These are phyloP conservation scores for Hyphopichia buzzinii DNA, from an alignment of 1,139 yeast genomes.

Conservation along the genomic window DNA sequence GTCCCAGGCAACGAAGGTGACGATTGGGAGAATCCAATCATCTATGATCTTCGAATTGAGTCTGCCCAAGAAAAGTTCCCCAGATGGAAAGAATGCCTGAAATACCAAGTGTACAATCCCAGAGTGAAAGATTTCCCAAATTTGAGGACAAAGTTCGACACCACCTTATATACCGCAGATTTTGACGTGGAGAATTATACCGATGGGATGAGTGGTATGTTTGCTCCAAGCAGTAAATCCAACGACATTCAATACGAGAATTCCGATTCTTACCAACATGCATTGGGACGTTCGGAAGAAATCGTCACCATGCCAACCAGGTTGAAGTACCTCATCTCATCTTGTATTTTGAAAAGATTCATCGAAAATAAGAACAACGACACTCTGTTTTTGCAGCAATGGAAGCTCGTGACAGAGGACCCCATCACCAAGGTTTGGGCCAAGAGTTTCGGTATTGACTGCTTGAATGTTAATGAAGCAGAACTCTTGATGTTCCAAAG, in stretches of 20 bases:
- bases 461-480: constrained; percentile 53
- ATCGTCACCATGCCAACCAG: constrained; percentile 50
- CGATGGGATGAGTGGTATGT: constrained; percentile 9
- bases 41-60: constrained; percentile 27
- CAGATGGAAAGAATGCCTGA: constrained; percentile 47
- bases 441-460: constrained; percentile 50
- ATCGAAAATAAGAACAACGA: constrained; percentile 22
- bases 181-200: constrained; percentile 8
- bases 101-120: constrained; percentile 46
- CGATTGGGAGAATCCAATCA: constrained; percentile 10
- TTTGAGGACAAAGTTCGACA: constrained; percentile 35
- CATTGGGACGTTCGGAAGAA: constrained; percentile 26
- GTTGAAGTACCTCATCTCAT: constrained; percentile 46
- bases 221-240: constrained; percentile 10
- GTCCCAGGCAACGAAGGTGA: constrained; percentile 6
- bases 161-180: constrained; percentile 16
- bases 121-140: constrained; percentile 47
- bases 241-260: constrained; percentile 37
- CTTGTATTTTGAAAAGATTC: constrained; percentile 48
- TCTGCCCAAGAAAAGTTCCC: constrained; percentile 45
- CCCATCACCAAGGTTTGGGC: constrained; percentile 52
- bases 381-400: constrained; percentile 24
- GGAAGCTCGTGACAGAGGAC: constrained; percentile 60
- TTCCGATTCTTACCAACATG: constrained; percentile 25
- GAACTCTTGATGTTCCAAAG: constrained; percentile 42